Conservation (phyloP, 257 asterid species). For the Nicotiana otophora region DNA sequence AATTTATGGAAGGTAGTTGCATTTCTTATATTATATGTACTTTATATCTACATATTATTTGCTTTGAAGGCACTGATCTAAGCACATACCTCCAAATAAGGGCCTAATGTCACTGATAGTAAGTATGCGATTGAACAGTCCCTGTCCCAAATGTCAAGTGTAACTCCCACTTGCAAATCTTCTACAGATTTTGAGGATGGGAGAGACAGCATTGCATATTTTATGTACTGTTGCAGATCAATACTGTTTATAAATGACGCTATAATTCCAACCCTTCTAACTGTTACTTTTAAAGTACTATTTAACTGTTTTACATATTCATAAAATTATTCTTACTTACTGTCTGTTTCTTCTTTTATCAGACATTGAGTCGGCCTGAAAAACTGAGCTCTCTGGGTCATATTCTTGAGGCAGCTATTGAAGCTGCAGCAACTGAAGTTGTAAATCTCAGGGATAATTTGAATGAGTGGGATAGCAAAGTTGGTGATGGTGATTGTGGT, state of each 20-base stretch:
- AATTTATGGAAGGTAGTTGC: background rate
- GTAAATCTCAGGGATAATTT: constrained; percentile 57
- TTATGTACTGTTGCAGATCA: background rate
- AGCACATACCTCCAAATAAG: background rate
- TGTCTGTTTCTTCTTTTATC: constrained; percentile 21
- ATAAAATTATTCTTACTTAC: background rate
- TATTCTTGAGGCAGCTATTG: constrained; percentile 78
- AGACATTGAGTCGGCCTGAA: constrained; percentile 64
- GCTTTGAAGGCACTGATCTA: background rate
- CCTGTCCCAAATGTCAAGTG: background rate
- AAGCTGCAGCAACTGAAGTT: constrained; percentile 79
- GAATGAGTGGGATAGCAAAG: constrained; percentile 95
- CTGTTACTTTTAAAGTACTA: no score
- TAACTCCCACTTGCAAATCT: background rate
- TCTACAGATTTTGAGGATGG: background rate
- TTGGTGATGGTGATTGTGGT: constrained; percentile 99
- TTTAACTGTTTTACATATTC: no score
- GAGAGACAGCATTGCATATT: background rate
- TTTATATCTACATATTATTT: background rate
- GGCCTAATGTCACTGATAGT: background rate
- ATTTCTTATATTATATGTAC: background rate
- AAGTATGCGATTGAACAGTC: background rate
- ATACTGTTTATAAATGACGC: background rate
- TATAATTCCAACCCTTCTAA: no score
- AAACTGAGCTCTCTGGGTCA: constrained; percentile 54